phyloP scores from a whole-genome alignment of 1,139 yeast genomes.

The Zygoascus hellenicus region DNA sequence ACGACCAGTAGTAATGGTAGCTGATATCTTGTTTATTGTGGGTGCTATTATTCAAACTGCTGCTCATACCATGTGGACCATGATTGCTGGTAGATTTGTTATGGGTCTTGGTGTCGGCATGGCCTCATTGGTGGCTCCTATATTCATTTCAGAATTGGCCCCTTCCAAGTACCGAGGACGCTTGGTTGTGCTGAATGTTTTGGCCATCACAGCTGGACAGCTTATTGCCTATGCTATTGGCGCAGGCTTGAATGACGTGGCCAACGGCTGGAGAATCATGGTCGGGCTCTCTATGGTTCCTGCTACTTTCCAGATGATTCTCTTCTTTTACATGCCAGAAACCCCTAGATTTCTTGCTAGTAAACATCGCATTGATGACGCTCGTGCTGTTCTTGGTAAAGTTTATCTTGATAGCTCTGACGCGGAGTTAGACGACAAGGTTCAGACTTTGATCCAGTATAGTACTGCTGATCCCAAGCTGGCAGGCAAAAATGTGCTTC shows the following conservation, averaged over 20 bases:
- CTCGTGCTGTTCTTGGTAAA: slow-evolving; percentile 56
- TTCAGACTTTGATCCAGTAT: slow-evolving; percentile 23
- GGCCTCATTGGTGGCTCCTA: slow-evolving; percentile 85
- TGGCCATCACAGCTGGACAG: slow-evolving; percentile 87
- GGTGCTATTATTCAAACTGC: slow-evolving; percentile 83
- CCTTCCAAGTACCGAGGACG: slow-evolving; percentile 90
- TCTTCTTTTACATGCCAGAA: slow-evolving; percentile 85
- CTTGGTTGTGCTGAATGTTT: slow-evolving; percentile 48
- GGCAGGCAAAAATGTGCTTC: slow-evolving; percentile 11
- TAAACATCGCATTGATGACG: slow-evolving; percentile 57
- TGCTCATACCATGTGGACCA: slow-evolving; percentile 76
- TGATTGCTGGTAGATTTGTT: slow-evolving; percentile 83
- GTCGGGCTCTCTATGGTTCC: slow-evolving; percentile 91
- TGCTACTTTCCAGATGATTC: slow-evolving; percentile 66
- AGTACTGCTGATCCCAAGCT: slow-evolving; percentile 13
- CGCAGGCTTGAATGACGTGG: slow-evolving; percentile 70
- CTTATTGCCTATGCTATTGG: slow-evolving; percentile 87
- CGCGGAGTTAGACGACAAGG: slow-evolving; percentile 24
- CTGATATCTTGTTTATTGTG: slow-evolving; percentile 69
- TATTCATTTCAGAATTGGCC: slow-evolving; percentile 85
- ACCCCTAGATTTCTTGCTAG: slow-evolving; percentile 89
- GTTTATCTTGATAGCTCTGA: slow-evolving; percentile 33
- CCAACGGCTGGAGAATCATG: slow-evolving; percentile 87
- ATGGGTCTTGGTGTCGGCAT: slow-evolving; percentile 96
- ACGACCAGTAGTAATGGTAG: slow-evolving; percentile 70